Evolutionary conservation across 106 monocot species (phyloP), one percentile per base, ranked within the genome.

Genomic region (Chionographis japonica): DNA sequence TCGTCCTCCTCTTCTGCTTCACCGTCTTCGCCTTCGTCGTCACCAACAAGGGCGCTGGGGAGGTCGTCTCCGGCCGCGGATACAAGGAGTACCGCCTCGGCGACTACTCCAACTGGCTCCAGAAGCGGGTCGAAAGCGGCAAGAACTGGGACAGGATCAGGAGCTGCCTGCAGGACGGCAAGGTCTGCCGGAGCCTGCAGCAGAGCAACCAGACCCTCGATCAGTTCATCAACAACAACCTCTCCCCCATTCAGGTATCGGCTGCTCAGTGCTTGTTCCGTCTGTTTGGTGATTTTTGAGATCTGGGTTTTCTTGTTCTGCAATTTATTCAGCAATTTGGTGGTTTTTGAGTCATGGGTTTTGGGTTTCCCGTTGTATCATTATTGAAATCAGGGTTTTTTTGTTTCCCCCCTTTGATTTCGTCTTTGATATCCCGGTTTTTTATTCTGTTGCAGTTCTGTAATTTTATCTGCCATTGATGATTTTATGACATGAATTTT

Each of bases 201-300:
- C 27, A 71, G 63, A 76, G 17, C 58, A 85, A 77, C 17, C 57
- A 60, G 54, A 85, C 82, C 10, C 20, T 71, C 11, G 59, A 74
- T 13, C 51, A 89, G 62, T 89, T 89, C 53, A 37, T 77, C 51
- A 83, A 72, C 12, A 38, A 65, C 18, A 80, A 77, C 58, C 84
- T 89, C 40, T 80, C 89, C 6, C 85, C 89, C 1, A 71, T 74
- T 72, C 85, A 89, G 89, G 89, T 89, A 61, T 15, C 10, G 16
- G 1, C 19, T 13, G 11, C 8, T 40, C 52, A n/a, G 15, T 49
- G 8, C 17, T 27, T 18, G 20, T 46, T n/a, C n/a, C 19, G 35
- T 16, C 46, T 20, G 13, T 46, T 40, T 4, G 6, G n/a, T 52
- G 52, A 18, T 38, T 16, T n/a, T 49, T 12, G 51, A 39, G 15